phyloP scores from a whole-genome alignment of 768 basidiomycete species.

The Pleurotus sapidus region DNA sequence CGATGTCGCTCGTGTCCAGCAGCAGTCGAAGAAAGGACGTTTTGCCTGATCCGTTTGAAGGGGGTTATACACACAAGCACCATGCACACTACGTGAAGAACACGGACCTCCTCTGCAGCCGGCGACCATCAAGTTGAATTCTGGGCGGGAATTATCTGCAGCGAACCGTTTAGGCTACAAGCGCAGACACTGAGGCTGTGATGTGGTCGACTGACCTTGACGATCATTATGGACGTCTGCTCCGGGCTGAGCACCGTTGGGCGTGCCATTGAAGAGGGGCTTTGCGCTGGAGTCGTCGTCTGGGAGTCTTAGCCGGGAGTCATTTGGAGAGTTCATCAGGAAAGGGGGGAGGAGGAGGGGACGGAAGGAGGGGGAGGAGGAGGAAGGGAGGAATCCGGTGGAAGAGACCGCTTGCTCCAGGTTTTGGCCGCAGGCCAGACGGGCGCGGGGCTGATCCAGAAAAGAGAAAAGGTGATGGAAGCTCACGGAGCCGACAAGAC shows the following conservation, averaged over 20 bases:
- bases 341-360: conserved; percentile 15
- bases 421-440: conserved; percentile 58
- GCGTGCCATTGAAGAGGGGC: not conserved
- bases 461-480: conserved; percentile 24
- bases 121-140: conserved; percentile 71
- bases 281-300: not conserved
- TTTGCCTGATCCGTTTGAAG: conserved; percentile 59
- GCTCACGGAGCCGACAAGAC: conserved; percentile 36
- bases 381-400: conserved; percentile 17
- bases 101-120: conserved; percentile 68
- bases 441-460: conserved; percentile 58
- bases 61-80: conserved; percentile 16
- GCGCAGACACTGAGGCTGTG: not conserved
- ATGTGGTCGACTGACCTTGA: not conserved
- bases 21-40: conserved; percentile 84
- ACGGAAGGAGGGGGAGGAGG: conserved; percentile 15
- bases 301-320: conserved; percentile 33
- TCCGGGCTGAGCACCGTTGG: conserved; percentile 1
- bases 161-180: not conserved
- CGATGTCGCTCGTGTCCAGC: conserved; percentile 75
- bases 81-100: conserved; percentile 10
- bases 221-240: conserved; percentile 5
- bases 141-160: not conserved
- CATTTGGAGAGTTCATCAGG: conserved; percentile 23
- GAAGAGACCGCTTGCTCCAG: conserved; percentile 19